Evolutionary conservation across 768 basidiomycete genomes (phyloP).

Genomic region (Hygrocybe punicea): DNA sequence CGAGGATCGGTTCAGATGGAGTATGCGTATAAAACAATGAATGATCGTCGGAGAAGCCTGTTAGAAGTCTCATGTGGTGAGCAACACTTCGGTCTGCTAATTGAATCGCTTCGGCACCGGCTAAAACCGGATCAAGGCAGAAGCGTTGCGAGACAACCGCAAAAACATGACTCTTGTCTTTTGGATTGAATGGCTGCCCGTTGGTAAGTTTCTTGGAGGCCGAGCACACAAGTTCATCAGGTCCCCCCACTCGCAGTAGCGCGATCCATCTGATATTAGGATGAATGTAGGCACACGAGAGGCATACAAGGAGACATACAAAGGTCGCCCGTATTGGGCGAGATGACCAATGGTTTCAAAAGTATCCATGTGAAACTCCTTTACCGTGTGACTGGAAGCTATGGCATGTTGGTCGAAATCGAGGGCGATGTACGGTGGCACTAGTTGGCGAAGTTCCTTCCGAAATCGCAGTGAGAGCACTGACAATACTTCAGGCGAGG

Average conservation of each 20-base stretch:
- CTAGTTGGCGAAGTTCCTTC: constrained; percentile 1
- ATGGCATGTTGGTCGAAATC: constrained; percentile 2
- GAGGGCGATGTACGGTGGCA: constrained; percentile 5
- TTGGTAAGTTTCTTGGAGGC: not conserved
- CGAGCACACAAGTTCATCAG: not conserved
- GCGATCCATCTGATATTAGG: not conserved
- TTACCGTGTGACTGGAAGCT: not conserved
- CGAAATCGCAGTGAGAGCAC: constrained; percentile 11
- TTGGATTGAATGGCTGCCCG: not conserved
- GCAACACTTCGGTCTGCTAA: constrained; percentile 16
- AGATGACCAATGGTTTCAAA: not conserved
- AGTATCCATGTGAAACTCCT: not conserved
- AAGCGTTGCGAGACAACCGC: constrained; percentile 19
- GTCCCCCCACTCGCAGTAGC: not conserved
- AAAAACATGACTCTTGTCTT: not conserved
- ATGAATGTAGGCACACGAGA: not conserved
- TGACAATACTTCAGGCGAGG: not conserved
- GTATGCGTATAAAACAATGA: constrained; percentile 11
- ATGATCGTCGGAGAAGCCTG: constrained; percentile 10
- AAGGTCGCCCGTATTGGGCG: constrained; percentile 4
- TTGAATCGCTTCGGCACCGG: constrained; percentile 9
- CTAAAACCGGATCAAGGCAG: constrained; percentile 14
- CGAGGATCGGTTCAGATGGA: constrained; percentile 17
- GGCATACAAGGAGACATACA: not conserved
- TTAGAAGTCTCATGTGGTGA: constrained; percentile 18